These are phyloP conservation scores for Moesziomyces antarcticus DNA, from an alignment of 1,284 basidiomycete genomes.

Conservation along the genomic window DNA sequence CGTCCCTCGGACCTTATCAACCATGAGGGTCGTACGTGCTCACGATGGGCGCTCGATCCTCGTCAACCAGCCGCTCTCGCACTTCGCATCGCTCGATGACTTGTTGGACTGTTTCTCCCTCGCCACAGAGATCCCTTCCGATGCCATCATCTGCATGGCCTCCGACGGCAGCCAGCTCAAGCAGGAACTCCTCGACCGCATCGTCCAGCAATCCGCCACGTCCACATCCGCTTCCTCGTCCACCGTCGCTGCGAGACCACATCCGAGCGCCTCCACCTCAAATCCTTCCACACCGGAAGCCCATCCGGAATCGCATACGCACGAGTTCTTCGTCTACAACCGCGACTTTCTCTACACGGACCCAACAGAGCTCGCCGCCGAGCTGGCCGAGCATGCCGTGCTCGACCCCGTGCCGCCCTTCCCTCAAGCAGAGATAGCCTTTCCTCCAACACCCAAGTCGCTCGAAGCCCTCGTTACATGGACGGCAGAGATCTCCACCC, in stretches of 20 bases:
- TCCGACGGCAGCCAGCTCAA: constrained; percentile 60
- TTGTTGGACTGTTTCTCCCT: constrained; percentile 64
- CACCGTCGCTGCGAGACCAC: constrained; percentile 6
- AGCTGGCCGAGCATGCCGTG: constrained; percentile 47
- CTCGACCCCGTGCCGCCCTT: constrained; percentile 26
- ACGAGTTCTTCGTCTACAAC: constrained; percentile 65
- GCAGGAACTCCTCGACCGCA: constrained; percentile 52
- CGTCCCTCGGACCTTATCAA: background rate
- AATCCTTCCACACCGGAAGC: constrained; percentile 4
- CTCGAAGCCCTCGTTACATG: constrained; percentile 53
- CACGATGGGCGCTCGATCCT: constrained; percentile 61
- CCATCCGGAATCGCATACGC: constrained; percentile 7
- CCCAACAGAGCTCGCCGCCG: constrained; percentile 49
- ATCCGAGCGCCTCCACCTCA: constrained; percentile 7
- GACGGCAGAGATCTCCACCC: constrained; percentile 31
- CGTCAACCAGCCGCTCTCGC: constrained; percentile 57
- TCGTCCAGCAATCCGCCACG: constrained; percentile 28
- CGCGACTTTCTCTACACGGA: constrained; percentile 64
- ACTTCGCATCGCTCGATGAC: constrained; percentile 60
- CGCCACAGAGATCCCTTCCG: constrained; percentile 61
- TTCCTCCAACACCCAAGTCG: constrained; percentile 54
- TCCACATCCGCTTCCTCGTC: constrained; percentile 14
- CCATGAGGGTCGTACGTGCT: constrained; percentile 60
- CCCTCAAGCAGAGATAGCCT: constrained; percentile 39
- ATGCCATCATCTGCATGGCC: constrained; percentile 66